Conservation (phyloP, 2,329 filamentous ascomycete genomes). For the Hysterium pulicare region DNA sequence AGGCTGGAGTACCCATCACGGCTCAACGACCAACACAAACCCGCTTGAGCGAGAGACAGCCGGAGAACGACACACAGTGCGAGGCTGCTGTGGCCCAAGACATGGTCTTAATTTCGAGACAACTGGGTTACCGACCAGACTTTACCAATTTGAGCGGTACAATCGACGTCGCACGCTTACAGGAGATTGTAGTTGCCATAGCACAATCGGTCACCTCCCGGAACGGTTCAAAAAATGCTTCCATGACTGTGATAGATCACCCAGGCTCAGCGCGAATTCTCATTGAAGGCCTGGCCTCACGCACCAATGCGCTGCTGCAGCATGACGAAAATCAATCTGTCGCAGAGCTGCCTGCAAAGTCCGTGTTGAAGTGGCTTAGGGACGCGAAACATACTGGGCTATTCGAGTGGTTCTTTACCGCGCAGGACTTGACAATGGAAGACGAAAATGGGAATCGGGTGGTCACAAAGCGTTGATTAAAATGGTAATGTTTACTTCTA, state of each 20-base stretch:
- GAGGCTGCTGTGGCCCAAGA: conserved; percentile 4
- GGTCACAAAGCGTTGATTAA: conserved; percentile 6
- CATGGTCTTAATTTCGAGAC: conserved; percentile 5
- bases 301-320: background rate
- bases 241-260: conserved; percentile 7
- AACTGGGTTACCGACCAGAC: conserved; percentile 6
- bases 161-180: conserved; percentile 6
- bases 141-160: conserved; percentile 6
- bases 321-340: background rate
- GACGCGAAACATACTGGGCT: background rate
- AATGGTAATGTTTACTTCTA: no score
- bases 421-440: conserved; percentile 6
- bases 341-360: background rate
- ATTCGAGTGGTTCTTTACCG: conserved; percentile 7
- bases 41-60: background rate
- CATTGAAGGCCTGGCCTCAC: conserved; percentile 5
- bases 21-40: conserved; percentile 7
- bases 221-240: background rate
- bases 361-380: background rate
- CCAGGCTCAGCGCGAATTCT: conserved; percentile 5
- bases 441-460: conserved; percentile 6
- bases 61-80: background rate
- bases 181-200: conserved; percentile 5
- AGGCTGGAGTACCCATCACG: conserved; percentile 3
- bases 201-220: conserved; percentile 4